Percentiles rank a stretch among this genome's conserved stretches.
Conservation (phyloP, 352 stramenopile species). For the Phytophthora hybrid region DNA sequence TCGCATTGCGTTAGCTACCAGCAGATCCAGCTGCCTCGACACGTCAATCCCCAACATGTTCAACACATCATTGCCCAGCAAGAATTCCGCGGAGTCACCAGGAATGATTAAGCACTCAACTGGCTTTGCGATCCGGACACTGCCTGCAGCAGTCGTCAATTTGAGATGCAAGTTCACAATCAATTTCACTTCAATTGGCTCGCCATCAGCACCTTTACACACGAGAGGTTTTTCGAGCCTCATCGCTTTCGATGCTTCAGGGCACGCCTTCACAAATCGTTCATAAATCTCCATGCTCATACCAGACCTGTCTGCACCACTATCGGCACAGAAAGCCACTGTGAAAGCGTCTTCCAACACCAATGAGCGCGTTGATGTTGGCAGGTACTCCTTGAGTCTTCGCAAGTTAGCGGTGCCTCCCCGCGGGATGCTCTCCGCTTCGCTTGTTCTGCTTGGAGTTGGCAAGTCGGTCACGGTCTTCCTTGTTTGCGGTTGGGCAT, state of each 20-base stretch:
- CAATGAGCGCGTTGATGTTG: too few species aligned
- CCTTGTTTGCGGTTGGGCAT: too few species aligned
- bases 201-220: constrained; percentile 19
- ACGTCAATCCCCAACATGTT: constrained; percentile 11
- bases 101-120: constrained; percentile 7
- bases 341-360: constrained; percentile 22
- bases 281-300: constrained; percentile 16
- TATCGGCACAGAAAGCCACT: constrained; percentile 22
- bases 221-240: constrained; percentile 11
- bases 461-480: too few species aligned
- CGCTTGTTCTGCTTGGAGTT: too few species aligned
- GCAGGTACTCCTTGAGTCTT: too few species aligned
- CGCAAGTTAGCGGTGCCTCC: too few species aligned
- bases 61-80: constrained; percentile 16
- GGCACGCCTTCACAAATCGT: constrained; percentile 5
- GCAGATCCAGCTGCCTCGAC: not conserved
- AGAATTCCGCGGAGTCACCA: constrained; percentile 3
- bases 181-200: constrained; percentile 20
- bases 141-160: too few species aligned
- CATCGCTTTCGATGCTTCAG: not conserved
- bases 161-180: too few species aligned
- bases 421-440: too few species aligned
- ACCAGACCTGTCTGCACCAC: constrained; percentile 20
- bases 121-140: constrained; percentile 8
- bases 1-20: constrained; percentile 11